phyloP scores from a whole-genome alignment of 2,329 filamentous ascomycete species.

The Aspergillus pseudoglaucus region DNA sequence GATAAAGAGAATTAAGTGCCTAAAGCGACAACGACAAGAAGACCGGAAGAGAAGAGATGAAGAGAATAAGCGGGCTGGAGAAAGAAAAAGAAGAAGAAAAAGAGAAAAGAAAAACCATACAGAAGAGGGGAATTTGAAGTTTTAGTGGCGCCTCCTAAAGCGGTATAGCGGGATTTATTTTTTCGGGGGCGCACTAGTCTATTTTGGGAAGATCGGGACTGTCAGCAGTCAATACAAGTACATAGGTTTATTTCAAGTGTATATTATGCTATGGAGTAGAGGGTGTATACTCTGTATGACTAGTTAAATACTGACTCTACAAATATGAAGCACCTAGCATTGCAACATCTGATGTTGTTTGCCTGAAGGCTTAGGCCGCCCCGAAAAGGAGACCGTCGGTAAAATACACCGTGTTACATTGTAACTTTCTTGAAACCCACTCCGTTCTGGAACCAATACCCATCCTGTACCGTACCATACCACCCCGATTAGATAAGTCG shows the following conservation, averaged over 20 bases:
- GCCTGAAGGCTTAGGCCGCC: neutral
- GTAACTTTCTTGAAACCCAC: too few relatives aligned
- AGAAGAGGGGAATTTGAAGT: slow-evolving; percentile 25
- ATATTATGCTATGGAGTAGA: too few relatives aligned
- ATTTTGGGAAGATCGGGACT: neutral
- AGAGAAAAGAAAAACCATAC: slow-evolving; percentile 11
- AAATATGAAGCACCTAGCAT: too few relatives aligned
- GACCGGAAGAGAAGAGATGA: slow-evolving; percentile 9
- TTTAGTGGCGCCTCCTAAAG: slow-evolving; percentile 11
- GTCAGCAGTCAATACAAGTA: neutral
- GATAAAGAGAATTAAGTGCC: slow-evolving; percentile 8
- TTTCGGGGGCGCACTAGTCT: neutral
- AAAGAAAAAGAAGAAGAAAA: slow-evolving; percentile 23
- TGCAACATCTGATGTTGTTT: neutral
- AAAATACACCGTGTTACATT: neutral
- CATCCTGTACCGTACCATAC: neutral
- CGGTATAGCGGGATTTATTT: neutral
- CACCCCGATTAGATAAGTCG: neutral
- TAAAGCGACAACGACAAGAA: slow-evolving; percentile 10
- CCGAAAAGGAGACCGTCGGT: neutral
- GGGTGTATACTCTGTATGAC: neutral
- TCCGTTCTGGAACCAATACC: neutral
- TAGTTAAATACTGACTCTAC: neutral
- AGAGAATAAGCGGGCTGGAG: slow-evolving; percentile 8
- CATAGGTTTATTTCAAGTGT: neutral